Evolutionary conservation across 177 flowering plant genomes (phyloP).

Genomic region (Vitis hybrid): DNA sequence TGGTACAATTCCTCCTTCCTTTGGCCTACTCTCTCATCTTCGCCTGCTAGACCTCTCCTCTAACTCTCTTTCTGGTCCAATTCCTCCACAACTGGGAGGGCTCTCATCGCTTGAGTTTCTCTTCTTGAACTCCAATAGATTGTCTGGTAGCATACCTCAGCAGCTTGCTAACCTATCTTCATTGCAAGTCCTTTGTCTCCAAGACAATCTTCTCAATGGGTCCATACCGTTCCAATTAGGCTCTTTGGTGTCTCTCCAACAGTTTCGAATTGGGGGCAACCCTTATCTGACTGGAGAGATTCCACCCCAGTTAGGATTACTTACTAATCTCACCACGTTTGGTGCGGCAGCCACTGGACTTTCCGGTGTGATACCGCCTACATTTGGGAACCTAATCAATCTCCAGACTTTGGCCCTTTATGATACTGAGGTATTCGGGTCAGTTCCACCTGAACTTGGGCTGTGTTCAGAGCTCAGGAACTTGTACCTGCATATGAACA

Average conservation of each 20-base stretch:
- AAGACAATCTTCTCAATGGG: constrained; percentile 84
- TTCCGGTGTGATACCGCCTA: constrained; percentile 69
- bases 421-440: constrained; percentile 70
- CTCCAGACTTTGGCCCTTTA: constrained; percentile 86
- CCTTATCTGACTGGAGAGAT: constrained; percentile 67
- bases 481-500: constrained; percentile 85
- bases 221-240: constrained; percentile 77
- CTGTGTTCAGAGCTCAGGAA: constrained; percentile 70
- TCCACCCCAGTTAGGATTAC: constrained; percentile 65
- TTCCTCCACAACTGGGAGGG: constrained; percentile 61
- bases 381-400: constrained; percentile 70
- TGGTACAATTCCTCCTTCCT: constrained; percentile 74
- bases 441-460: constrained; percentile 80
- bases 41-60: constrained; percentile 81
- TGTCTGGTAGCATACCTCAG: constrained; percentile 66
- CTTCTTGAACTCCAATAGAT: constrained; percentile 67
- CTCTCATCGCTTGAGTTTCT: constrained; percentile 74
- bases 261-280: constrained; percentile 87
- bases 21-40: constrained; percentile 57
- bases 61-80: constrained; percentile 69
- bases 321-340: constrained; percentile 76
- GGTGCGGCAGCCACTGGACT: constrained; percentile 87
- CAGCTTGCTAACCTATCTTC: constrained; percentile 66
- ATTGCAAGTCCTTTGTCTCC: constrained; percentile 74
- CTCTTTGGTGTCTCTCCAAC: constrained; percentile 61